Evolutionary conservation across 176 grass and related monocot species (phyloP).

Genomic region (Puccinellia tenuiflora): DNA sequence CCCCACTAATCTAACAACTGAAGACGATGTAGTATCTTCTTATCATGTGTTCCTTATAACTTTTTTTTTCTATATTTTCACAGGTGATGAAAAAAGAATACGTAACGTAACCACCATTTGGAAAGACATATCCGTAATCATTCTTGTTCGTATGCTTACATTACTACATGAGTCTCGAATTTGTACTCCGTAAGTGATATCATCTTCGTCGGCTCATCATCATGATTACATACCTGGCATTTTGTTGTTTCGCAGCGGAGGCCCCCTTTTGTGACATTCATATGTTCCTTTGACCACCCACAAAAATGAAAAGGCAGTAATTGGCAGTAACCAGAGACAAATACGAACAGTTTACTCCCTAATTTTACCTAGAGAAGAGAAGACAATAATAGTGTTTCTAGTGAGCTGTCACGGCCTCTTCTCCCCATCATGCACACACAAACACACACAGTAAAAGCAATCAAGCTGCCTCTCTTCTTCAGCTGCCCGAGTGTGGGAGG

Average conservation of each 20-base stretch:
- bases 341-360: neutral
- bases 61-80: neutral
- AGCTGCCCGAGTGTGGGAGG: too few species aligned
- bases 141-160: neutral
- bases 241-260: neutral
- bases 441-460: too few species aligned
- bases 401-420: neutral
- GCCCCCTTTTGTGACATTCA: too few species aligned
- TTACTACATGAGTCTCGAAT: neutral
- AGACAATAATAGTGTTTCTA: neutral
- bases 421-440: neutral
- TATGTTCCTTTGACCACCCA: too few species aligned
- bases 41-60: neutral
- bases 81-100: constrained; percentile 12
- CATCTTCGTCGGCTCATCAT: neutral
- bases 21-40: neutral
- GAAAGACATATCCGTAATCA: neutral
- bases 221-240: neutral
- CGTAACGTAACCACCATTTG: neutral
- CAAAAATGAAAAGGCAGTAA: neutral
- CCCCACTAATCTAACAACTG: neutral
- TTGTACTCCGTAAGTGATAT: neutral
- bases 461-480: too few species aligned
- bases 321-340: neutral
- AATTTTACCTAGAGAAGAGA: neutral